Conservation (phyloP, 176 grass and related monocot genomes). For the Hordeum marinum region DNA sequence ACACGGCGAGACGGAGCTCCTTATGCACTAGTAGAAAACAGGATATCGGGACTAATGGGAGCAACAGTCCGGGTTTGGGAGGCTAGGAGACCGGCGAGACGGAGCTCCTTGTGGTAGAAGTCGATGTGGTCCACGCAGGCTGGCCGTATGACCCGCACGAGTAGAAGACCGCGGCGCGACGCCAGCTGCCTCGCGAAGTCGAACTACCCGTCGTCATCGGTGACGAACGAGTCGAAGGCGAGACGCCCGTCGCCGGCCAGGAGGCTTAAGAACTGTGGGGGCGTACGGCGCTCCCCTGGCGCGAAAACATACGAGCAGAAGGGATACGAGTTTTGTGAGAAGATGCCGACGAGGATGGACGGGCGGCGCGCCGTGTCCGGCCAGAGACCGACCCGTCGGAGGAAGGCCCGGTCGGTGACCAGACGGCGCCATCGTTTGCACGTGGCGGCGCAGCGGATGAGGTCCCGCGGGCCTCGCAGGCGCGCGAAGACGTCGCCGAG, state of each 20-base stretch:
- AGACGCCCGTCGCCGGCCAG: neutral
- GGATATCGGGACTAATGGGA: too few relatives aligned
- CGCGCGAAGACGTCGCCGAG: neutral
- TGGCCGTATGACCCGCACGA: neutral
- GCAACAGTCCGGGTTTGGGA: too few relatives aligned
- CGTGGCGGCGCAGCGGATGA: neutral
- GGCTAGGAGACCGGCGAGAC: too few relatives aligned
- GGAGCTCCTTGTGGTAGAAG: neutral
- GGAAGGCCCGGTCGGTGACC: neutral
- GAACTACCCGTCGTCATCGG: neutral
- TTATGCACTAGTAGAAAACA: too few relatives aligned
- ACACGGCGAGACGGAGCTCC: neutral
- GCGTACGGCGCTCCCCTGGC: neutral
- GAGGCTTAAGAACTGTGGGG: neutral
- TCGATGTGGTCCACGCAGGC: too few relatives aligned
- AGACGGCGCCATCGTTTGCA: neutral
- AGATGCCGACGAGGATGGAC: neutral
- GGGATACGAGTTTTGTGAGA: neutral
- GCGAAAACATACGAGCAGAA: too few relatives aligned
- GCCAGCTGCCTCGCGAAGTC: neutral
- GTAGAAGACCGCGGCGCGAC: neutral
- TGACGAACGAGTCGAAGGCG: neutral
- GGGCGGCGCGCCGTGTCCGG: neutral
- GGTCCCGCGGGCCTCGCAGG: neutral
- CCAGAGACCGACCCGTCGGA: too few relatives aligned